phyloP scores from a whole-genome alignment of 257 asterid species.

The Solanum sparsipilum region DNA sequence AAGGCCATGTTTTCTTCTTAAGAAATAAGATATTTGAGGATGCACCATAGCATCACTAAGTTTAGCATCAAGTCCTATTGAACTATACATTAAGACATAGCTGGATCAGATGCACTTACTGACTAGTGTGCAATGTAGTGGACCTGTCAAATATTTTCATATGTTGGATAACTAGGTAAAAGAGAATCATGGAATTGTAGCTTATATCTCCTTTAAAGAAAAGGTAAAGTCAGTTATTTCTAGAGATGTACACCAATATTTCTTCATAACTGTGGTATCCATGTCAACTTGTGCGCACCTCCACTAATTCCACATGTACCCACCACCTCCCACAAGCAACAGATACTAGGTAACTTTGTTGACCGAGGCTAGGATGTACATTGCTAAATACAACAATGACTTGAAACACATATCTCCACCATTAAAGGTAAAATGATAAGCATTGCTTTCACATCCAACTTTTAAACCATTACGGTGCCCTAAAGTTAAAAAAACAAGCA shows the following conservation, averaged over 20 bases:
- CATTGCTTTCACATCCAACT: background rate
- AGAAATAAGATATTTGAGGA: background rate
- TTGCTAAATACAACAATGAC: background rate
- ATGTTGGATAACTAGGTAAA: background rate
- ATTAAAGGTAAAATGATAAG: background rate
- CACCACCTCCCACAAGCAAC: background rate
- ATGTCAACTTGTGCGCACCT: background rate
- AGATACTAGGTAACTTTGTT: background rate
- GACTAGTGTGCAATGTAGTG: background rate
- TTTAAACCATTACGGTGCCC: background rate
- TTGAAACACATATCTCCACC: background rate
- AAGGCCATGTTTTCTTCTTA: background rate
- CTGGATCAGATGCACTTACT: background rate
- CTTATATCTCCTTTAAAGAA: background rate
- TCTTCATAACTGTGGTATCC: background rate
- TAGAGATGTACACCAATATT: background rate
- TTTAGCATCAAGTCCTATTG: background rate
- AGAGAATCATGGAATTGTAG: background rate
- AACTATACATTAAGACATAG: background rate
- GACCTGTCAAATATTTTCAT: background rate
- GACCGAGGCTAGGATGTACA: background rate
- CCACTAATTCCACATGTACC: background rate
- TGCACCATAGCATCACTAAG: background rate
- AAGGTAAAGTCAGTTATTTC: background rate
- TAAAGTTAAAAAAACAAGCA: background rate